Conservation (phyloP, 192 early-diverging fungal genomes). For the Podila verticillata region DNA sequence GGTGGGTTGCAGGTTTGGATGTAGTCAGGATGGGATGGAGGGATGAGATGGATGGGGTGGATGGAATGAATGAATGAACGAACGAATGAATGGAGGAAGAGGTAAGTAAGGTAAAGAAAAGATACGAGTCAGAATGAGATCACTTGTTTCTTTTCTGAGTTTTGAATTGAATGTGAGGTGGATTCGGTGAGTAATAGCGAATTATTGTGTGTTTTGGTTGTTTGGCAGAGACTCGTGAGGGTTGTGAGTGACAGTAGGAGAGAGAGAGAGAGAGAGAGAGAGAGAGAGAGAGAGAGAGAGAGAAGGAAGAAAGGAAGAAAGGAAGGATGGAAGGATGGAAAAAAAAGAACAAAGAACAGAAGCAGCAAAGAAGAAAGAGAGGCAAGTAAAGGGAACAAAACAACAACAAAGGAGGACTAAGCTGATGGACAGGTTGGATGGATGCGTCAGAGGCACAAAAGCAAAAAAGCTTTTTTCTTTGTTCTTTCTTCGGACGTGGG, state of each 20-base stretch:
- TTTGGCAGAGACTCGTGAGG: not conserved
- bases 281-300: conserved; percentile 4
- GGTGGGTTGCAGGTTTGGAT: not conserved
- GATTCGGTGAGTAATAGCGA: too few species aligned
- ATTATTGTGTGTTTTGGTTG: too few species aligned
- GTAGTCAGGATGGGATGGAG: not conserved
- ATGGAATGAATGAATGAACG: not conserved
- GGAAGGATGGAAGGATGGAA: not conserved
- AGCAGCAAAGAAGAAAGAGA: not conserved
- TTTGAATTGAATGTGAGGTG: too few species aligned
- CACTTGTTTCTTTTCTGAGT: too few species aligned
- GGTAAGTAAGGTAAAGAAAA: not conserved
- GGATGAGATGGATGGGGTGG: not conserved
- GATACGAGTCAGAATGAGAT: not conserved
- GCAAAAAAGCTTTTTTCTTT: not conserved
- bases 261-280: not conserved
- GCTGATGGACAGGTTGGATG: not conserved
- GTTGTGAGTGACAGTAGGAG: not conserved
- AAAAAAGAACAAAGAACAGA: not conserved
- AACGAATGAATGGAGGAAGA: not conserved
- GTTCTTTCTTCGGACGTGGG: too few species aligned
- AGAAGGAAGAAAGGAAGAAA: conserved; percentile 5
- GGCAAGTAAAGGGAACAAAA: not conserved
- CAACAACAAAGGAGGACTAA: not conserved
- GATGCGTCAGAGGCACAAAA: too few species aligned